Evolutionary conservation across 2,329 filamentous ascomycete genomes (phyloP), one percentile per base, ranked within the genome.

Genomic region (Xylariaceae sp.): DNA sequence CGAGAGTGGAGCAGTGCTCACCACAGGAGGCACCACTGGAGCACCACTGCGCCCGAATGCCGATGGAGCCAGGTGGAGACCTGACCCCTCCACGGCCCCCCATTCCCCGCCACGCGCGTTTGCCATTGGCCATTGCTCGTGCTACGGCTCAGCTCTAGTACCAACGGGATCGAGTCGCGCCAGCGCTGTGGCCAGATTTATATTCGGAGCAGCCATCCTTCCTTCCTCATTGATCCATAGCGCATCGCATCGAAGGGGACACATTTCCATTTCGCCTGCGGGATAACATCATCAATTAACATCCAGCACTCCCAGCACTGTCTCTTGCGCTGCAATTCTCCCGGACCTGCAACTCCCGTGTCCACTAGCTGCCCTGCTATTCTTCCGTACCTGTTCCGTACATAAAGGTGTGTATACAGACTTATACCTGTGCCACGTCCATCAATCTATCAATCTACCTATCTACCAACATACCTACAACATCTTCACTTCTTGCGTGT

Each of bases 181-280:
- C 47, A 18, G 53, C 48, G 57, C 52, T 66, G 63, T 67, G 66
- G 67, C 59, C 66, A 69, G 64, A 64, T 64, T 57, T 62, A 66
- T 67, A 67, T 65, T 69, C 66, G 61, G 64, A 66, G 61, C 61
- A 60, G 53, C 54, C 53, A 65, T 60, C 61, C 55, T 62, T 59
- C 62, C 62, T 68, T 61, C 63, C 66, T 64, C 64, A 68, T 67
- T 67, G 57, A 66, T 65, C 23, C 49, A 35, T 51, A 34, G 23
- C 34, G 61, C 49, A 58, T 39, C 51, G 51, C 45, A 45, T 51
- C 57, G 51, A 65, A 66, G 59, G 64, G 64, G 64, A 66, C 64
- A 66, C 64, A 66, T 66, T 53, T 63, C 61, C 62, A 58, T 61
- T 58, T 55, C 53, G 23, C 5, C 23, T 30, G 23, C 23, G 23